Conservation (phyloP, 2,329 filamentous ascomycete species). For the Fusarium verticillioides region DNA sequence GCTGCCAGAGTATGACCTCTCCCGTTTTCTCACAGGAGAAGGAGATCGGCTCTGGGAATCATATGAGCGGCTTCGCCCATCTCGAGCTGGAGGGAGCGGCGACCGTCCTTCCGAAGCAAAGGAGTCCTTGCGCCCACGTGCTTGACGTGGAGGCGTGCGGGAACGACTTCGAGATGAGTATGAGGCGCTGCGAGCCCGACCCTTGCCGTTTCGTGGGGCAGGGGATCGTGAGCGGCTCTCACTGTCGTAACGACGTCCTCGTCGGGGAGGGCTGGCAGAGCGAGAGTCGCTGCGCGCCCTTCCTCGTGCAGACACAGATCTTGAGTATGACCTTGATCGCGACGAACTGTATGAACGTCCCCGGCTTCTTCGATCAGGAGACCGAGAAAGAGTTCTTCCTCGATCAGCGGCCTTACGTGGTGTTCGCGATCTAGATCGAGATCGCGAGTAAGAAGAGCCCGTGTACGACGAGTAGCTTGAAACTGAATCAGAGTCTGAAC, state of each 20-base stretch:
- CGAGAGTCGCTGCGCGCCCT: slow-evolving; percentile 41
- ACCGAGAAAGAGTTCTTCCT: slow-evolving; percentile 46
- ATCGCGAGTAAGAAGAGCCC: slow-evolving; percentile 68
- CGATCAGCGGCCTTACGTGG: slow-evolving; percentile 42
- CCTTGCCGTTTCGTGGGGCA: slow-evolving; percentile 43
- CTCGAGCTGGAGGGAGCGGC: slow-evolving; percentile 33
- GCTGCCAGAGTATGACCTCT: slow-evolving; percentile 34
- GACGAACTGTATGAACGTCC: slow-evolving; percentile 45
- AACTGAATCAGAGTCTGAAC: slow-evolving; percentile 76
- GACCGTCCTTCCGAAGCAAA: slow-evolving; percentile 39
- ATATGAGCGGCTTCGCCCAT: slow-evolving; percentile 38
- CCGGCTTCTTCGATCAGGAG: slow-evolving; percentile 42
- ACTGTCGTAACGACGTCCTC: slow-evolving; percentile 39
- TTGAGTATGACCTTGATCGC: slow-evolving; percentile 60
- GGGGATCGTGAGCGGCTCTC: slow-evolving; percentile 47
- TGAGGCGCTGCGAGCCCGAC: slow-evolving; percentile 44
- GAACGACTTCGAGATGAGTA: slow-evolving; percentile 50
- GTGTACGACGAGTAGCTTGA: slow-evolving; percentile 84
- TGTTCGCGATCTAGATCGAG: slow-evolving; percentile 59
- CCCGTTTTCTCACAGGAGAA: slow-evolving; percentile 37
- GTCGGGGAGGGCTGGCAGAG: slow-evolving; percentile 48
- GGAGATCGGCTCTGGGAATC: slow-evolving; percentile 40
- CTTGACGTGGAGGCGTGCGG: slow-evolving; percentile 42
- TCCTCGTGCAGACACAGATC: slow-evolving; percentile 50
- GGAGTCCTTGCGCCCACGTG: slow-evolving; percentile 34